These are phyloP conservation scores for Zygosaccharomyces lentus DNA, from an alignment of 805 yeast genomes.

Conservation along the genomic window DNA sequence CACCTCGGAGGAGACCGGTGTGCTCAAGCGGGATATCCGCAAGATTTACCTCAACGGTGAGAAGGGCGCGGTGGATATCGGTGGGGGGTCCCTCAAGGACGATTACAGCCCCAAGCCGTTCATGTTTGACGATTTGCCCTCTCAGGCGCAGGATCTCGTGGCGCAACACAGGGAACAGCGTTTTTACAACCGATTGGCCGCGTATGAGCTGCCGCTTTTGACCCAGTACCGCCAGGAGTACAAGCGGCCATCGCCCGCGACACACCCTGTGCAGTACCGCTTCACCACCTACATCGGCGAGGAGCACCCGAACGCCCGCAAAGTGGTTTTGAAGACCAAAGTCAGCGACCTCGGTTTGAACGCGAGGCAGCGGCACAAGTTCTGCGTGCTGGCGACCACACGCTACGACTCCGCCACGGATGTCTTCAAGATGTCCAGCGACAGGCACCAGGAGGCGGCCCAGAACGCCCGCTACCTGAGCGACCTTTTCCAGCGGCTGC, in stretches of 20 bases:
- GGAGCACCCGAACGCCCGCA: conserved; percentile 50
- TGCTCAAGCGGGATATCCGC: conserved; percentile 33
- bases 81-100: conserved; percentile 38
- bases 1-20: conserved; percentile 43
- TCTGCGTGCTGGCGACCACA: conserved; percentile 71
- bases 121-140: conserved; percentile 61
- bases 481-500: conserved; percentile 55
- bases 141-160: conserved; percentile 65
- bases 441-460: conserved; percentile 66
- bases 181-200: conserved; percentile 74
- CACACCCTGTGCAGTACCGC: conserved; percentile 58
- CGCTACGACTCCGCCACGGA: conserved; percentile 65
- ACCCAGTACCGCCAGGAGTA: conserved; percentile 71
- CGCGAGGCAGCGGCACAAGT: conserved; percentile 59
- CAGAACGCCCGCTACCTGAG: conserved; percentile 79
- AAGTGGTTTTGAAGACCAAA: conserved; percentile 57
- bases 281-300: conserved; percentile 76
- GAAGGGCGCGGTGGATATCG: conserved; percentile 39
- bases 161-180: conserved; percentile 71
- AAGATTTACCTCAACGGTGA: conserved; percentile 41
- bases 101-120: conserved; percentile 42
- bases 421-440: conserved; percentile 58
- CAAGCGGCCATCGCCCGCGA: conserved; percentile 41
- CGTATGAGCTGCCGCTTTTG: conserved; percentile 86
- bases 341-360: conserved; percentile 51